A percentile compares a stretch with the other conserved stretches of the same genome.
phyloP scores from a whole-genome alignment of 1,284 basidiomycete genomes.

The Caloboletus inedulis region DNA sequence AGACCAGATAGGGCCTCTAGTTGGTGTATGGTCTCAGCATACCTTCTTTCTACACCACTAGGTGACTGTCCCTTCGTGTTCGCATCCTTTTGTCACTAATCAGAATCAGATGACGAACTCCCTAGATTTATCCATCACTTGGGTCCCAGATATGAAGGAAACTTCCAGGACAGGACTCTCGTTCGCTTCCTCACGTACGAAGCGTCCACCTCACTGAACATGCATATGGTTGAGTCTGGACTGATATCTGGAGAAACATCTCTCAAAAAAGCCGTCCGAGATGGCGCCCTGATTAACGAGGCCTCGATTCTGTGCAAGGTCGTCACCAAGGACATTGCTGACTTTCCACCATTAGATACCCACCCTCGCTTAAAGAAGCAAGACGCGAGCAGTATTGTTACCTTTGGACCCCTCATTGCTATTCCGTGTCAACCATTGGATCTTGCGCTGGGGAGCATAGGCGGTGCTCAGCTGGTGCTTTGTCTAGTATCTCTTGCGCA shows the following conservation, averaged over 20 bases:
- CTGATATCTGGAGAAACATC: slow-evolving; percentile 27
- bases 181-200: slow-evolving; percentile 76
- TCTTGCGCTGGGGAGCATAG: slow-evolving; percentile 77
- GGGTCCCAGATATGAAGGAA: slow-evolving; percentile 68
- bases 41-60: slow-evolving; percentile 58
- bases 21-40: slow-evolving; percentile 70
- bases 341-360: slow-evolving; percentile 12
- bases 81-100: slow-evolving; percentile 2
- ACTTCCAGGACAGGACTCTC: slow-evolving; percentile 63
- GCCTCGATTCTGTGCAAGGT: slow-evolving; percentile 51
- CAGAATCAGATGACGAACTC: slow-evolving; percentile 51
- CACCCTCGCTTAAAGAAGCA: neutral
- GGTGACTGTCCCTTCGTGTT: slow-evolving; percentile 36
- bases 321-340: slow-evolving; percentile 32
- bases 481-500: slow-evolving; percentile 77
- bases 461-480: slow-evolving; percentile 76
- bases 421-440: slow-evolving; percentile 68
- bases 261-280: slow-evolving; percentile 51
- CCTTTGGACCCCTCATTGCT: slow-evolving; percentile 56
- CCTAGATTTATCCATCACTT: slow-evolving; percentile 72
- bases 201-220: slow-evolving; percentile 71
- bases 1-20: slow-evolving; percentile 43
- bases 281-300: slow-evolving; percentile 49
- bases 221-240: slow-evolving; percentile 46
- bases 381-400: neutral